phyloP scores from a whole-genome alignment of 192 early-diverging fungal species.

The Coemansia sp. region DNA sequence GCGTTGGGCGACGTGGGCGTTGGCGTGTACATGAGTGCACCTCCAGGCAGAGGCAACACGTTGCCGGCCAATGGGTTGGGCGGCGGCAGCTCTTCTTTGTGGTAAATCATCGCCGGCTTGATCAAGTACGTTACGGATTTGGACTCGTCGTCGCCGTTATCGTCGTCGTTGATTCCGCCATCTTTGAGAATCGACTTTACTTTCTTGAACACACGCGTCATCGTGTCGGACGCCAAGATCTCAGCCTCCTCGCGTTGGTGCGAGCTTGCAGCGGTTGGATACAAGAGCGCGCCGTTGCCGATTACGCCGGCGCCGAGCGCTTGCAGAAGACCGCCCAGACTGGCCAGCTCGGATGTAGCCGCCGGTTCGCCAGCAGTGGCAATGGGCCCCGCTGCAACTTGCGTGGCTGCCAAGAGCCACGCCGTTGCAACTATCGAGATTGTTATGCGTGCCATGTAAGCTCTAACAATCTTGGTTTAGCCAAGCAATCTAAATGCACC shows the following conservation, averaged over 20 bases:
- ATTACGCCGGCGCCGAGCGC: conserved; percentile 52
- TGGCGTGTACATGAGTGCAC: conserved; percentile 50
- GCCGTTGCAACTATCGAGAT: conserved; percentile 44
- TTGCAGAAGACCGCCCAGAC: conserved; percentile 44
- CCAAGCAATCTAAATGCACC: background rate
- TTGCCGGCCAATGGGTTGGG: conserved; percentile 47
- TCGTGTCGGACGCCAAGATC: conserved; percentile 46
- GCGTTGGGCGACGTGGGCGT: conserved; percentile 29
- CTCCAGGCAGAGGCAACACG: conserved; percentile 44
- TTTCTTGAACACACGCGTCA: conserved; percentile 47
- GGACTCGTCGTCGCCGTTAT: conserved; percentile 31
- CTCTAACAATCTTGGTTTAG: conserved; percentile 1
- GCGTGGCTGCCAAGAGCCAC: conserved; percentile 47
- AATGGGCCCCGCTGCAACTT: conserved; percentile 41
- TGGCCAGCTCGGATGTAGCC: conserved; percentile 36
- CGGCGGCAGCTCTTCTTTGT: conserved; percentile 52
- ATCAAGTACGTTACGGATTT: conserved; percentile 43
- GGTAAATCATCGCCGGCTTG: conserved; percentile 54
- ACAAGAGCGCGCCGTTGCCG: conserved; percentile 42
- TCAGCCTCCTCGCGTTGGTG: conserved; percentile 51
- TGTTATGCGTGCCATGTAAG: conserved; percentile 43
- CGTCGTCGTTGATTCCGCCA: conserved; percentile 45
- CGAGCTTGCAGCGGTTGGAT: conserved; percentile 36
- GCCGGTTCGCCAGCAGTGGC: conserved; percentile 30
- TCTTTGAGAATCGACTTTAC: conserved; percentile 53